Percentiles rank a stretch among this genome's conserved stretches.
Evolutionary conservation across 1,139 yeast species (phyloP).

Genomic region (Blastobotrys elegans): DNA sequence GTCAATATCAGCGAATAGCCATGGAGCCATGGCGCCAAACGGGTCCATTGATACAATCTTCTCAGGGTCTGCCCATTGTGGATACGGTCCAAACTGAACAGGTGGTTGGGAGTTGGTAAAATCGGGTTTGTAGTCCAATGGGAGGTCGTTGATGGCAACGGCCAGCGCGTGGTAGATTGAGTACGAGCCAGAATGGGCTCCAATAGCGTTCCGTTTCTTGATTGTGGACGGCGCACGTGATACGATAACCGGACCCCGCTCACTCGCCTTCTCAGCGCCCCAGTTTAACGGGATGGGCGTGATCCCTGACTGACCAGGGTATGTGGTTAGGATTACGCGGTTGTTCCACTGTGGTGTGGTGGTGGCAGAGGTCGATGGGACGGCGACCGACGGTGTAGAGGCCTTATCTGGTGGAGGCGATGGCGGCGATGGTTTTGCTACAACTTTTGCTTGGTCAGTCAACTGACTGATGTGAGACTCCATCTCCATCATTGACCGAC

Average conservation of each 20-base stretch:
- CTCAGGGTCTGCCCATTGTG: conserved; percentile 49
- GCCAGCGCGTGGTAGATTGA: conserved; percentile 58
- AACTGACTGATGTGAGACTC: conserved; percentile 2
- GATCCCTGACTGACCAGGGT: conserved; percentile 45
- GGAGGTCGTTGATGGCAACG: conserved; percentile 50
- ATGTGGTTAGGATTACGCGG: conserved; percentile 41
- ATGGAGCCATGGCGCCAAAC: conserved; percentile 57
- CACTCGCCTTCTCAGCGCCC: conserved; percentile 44
- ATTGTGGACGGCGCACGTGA: conserved; percentile 38
- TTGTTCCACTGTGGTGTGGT: conserved; percentile 19
- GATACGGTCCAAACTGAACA: conserved; percentile 46
- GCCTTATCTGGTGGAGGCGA: not conserved
- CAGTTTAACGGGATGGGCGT: conserved; percentile 46
- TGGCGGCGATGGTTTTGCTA: not conserved
- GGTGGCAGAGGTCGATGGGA: not conserved
- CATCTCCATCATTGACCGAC: conserved; percentile 1
- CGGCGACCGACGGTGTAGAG: not conserved
- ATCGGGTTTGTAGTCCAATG: conserved; percentile 49
- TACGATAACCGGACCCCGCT: conserved; percentile 56
- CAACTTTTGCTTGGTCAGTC: conserved; percentile 1
- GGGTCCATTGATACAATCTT: conserved; percentile 61
- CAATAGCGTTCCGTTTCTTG: conserved; percentile 48
- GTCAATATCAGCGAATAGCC: conserved; percentile 43
- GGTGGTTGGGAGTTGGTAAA: conserved; percentile 61
- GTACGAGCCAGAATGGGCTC: conserved; percentile 59